Conservation (phyloP, 2,329 filamentous ascomycete genomes). For the Tolypocladium amazonense region DNA sequence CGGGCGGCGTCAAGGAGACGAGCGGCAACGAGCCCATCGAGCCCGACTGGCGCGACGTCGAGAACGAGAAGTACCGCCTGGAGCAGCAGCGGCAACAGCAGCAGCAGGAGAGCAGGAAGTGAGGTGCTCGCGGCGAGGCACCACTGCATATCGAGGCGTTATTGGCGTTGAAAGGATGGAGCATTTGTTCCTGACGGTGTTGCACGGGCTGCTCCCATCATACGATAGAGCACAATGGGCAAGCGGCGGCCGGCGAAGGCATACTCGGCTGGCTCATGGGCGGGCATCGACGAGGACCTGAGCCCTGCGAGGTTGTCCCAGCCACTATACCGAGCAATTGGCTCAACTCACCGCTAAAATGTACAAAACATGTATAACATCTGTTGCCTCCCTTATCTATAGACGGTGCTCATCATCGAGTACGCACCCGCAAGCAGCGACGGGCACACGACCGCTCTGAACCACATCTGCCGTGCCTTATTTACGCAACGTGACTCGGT, state of each 20-base stretch:
- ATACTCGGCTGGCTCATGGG: neutral
- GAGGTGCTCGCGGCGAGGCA: neutral
- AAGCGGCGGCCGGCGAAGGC: neutral
- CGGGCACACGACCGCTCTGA: neutral
- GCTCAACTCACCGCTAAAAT: neutral
- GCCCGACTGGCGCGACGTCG: constrained; percentile 52
- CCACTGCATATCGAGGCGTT: neutral
- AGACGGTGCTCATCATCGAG: neutral
- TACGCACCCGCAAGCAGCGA: neutral
- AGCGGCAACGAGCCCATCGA: constrained; percentile 55
- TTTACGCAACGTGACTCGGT: neutral
- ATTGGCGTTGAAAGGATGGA: neutral
- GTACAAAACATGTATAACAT: neutral
- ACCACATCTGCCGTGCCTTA: neutral
- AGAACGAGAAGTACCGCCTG: constrained; percentile 47
- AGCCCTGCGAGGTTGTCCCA: neutral
- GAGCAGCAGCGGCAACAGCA: constrained; percentile 19
- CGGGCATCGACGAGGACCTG: neutral
- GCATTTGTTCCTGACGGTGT: neutral
- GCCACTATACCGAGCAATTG: neutral
- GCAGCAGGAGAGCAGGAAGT: neutral
- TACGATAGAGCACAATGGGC: neutral
- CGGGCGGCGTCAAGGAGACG: constrained; percentile 51
- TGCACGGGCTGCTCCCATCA: neutral
- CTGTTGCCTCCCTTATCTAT: neutral